Base-by-base conservation (phyloP, 1,284 basidiomycete genomes). In the Cryptococcus sp. region DNA sequence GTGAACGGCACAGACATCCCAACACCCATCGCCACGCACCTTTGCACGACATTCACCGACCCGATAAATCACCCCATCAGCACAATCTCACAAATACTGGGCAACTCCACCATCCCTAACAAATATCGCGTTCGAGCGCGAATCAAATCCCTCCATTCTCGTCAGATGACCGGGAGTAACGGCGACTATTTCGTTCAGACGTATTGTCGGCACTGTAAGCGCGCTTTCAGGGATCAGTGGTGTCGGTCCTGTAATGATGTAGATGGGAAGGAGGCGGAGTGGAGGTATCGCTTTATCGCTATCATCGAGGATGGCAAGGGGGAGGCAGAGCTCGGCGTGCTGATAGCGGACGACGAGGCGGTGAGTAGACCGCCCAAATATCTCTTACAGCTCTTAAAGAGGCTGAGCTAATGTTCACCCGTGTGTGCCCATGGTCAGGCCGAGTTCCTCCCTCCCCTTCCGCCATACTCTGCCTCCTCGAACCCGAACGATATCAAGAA, bases 401-500 rank as follows among this genome's bases (percentile, higher is more conserved):
- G 25, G 25, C 25, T 25, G 42, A 20, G 19, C 30, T 17, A 8
- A 20, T 42, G 30, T 35, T 10, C 30, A 13, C 30, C 3, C 30
- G 10, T 10, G 30, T 35, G 8, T 35, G 8, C 13, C 30, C 13
- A 8, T 19, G 17, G 4, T 17, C 27, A 67, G 66, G 55, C 54
- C 27, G 48, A 48, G 19, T 68, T 72, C 54, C 58, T 77, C 3
- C 72, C 70, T 3, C 30, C 66, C 1, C 64, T 75, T 0, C 72
- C 75, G 3, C 63, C 63, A 1, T 43, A 68, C 10, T 30, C 41
- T 8, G 22, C 45, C 3, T 55, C 52, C 0, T 46, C 59, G 7
- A 53, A 58, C 10, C 65, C 68, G 0, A 75, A 73, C 40, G 70
- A 73, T 45, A 15, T 53, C 5, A 43, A 47, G 11, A 64, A 66